Evolutionary conservation across 1,284 basidiomycete species (phyloP), one percentile per base, ranked within the genome.

Genomic region (Rhodofomes roseus): DNA sequence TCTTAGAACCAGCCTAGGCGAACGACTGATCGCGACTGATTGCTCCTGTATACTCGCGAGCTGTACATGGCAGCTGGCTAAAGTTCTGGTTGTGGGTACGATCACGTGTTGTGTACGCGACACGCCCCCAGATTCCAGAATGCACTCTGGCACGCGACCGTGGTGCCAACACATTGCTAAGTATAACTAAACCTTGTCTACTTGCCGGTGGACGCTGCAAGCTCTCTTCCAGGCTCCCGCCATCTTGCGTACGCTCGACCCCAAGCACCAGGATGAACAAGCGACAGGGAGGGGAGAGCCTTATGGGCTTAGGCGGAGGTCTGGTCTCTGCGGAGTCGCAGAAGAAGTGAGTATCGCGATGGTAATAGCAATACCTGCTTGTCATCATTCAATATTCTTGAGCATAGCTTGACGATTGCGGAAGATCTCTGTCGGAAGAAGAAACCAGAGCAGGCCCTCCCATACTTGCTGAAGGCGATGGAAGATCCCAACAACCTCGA

Each of bases 401-500:
- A 3, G 27, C 16, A 9, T 48, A 68, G 54, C 62, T 71, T 31
- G 67, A 67, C 29, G 71, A 64, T 34, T 52, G 69, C 63, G 9
- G 71, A 72, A 56, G 65, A 68, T 44, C 63, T 71, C 2, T 71
- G 69, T 46, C 60, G 64, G 16, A 68, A 61, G 50, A 61, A 62
- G 7, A 70, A 66, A 56, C 69, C 70, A 3, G 52, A 64, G 43
- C 56, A 71, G 44, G 71, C 69, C 2, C 18, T 70, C 16, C 70
- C 69, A 2, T 73, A 67, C 44, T 62, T 72, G 1, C 27, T 62
- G 12, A 69, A 69, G 51, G 71, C 68, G 2, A 65, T 72, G 66
- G 66, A 71, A 40, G 71, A 70, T 58, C 64, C 63, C 16, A 68
- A 70, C 60, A 71, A 71, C 48, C 56, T 70, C 9, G 70, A 72